These are phyloP conservation scores for Sutorius australiensis DNA, from an alignment of 768 basidiomycete species.

Conservation along the genomic window DNA sequence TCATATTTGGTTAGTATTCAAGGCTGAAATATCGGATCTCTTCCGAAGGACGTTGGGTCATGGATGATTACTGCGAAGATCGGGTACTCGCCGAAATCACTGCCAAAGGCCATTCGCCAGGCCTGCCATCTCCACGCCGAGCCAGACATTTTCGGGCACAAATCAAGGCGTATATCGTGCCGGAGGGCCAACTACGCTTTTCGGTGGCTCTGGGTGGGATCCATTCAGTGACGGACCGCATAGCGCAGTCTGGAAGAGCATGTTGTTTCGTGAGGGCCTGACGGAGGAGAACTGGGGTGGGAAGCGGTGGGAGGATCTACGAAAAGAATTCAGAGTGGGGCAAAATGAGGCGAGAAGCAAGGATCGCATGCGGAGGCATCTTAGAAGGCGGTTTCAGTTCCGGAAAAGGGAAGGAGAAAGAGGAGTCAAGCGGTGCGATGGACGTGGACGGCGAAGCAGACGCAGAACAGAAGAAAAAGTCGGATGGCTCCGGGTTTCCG, in stretches of 20 bases:
- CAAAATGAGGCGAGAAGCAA: constrained; percentile 51
- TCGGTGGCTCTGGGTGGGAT: constrained; percentile 78
- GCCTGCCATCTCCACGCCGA: constrained; percentile 36
- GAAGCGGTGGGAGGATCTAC: constrained; percentile 62
- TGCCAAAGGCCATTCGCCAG: constrained; percentile 77
- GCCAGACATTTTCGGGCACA: constrained; percentile 40
- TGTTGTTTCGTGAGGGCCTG: constrained; percentile 75
- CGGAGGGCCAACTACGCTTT: constrained; percentile 90
- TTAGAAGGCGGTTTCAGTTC: constrained; percentile 32
- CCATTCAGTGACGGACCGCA: constrained; percentile 87
- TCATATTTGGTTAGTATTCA: neutral
- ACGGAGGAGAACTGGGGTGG: constrained; percentile 88
- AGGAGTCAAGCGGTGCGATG: constrained; percentile 29
- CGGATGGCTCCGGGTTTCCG: constrained; percentile 39
- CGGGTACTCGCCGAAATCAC: constrained; percentile 73
- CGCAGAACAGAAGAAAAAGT: constrained; percentile 23
- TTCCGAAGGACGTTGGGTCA: constrained; percentile 86
- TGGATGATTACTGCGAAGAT: constrained; percentile 95
- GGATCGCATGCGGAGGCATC: constrained; percentile 50
- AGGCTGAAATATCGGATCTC: neutral
- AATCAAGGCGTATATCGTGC: constrained; percentile 77
- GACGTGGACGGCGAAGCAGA: constrained; percentile 29
- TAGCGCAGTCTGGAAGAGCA: constrained; percentile 77
- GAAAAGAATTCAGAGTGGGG: constrained; percentile 65
- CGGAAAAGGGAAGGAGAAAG: constrained; percentile 32